Conservation (phyloP, 352 stramenopile genomes). For the Globisporangium echinulatum region DNA sequence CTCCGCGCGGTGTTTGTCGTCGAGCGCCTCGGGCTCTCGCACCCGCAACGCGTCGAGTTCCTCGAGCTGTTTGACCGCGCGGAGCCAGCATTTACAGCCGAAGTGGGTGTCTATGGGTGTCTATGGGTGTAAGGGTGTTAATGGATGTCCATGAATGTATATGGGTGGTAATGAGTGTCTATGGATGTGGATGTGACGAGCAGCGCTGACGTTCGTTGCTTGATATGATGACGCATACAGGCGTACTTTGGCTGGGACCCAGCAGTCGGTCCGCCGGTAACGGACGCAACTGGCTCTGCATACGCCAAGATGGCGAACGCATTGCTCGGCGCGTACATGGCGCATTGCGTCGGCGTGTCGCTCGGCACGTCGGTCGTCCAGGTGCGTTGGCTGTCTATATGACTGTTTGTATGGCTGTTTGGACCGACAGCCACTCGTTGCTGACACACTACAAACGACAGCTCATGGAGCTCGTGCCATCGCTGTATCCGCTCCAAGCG, state of each 20-base stretch:
- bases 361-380: slow-evolving; percentile 62
- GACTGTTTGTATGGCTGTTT: background rate
- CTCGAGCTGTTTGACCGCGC: slow-evolving; percentile 52
- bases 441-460: slow-evolving; percentile 10
- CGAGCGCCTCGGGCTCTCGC: slow-evolving; percentile 62
- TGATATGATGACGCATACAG: slow-evolving; percentile 12
- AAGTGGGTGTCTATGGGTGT: slow-evolving; percentile 15
- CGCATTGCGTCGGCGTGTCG: slow-evolving; percentile 44
- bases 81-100: slow-evolving; percentile 39
- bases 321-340: slow-evolving; percentile 64
- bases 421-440: too few species aligned
- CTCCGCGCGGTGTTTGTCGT: slow-evolving; percentile 66
- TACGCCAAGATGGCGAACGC: slow-evolving; percentile 61
- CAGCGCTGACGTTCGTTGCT: background rate
- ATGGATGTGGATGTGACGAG: background rate
- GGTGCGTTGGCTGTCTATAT: slow-evolving; percentile 16
- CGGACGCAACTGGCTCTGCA: slow-evolving; percentile 33
- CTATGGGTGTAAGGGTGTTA: background rate
- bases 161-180: too few species aligned
- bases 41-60: slow-evolving; percentile 57
- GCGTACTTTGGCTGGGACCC: slow-evolving; percentile 85
- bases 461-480: slow-evolving; percentile 63
- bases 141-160: background rate
- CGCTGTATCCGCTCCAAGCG: slow-evolving; percentile 82
- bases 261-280: slow-evolving; percentile 21